A percentile compares a stretch with the other conserved stretches of the same genome.
Evolutionary conservation across 2,329 filamentous ascomycete genomes (phyloP).

Genomic region (Blumeriella jaapii): DNA sequence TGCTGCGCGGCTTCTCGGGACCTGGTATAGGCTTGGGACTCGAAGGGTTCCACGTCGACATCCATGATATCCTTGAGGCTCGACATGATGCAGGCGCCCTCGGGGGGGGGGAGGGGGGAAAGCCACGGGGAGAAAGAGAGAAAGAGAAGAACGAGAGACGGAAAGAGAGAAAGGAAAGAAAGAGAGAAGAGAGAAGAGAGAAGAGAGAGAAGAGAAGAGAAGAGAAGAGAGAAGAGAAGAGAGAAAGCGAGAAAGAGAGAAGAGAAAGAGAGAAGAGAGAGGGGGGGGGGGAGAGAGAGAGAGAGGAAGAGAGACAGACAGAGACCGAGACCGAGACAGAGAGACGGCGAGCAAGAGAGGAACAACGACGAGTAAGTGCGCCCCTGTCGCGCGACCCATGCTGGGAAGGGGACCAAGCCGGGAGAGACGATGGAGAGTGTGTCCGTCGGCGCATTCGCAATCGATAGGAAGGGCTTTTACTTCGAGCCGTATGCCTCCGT

Average conservation of each 20-base stretch:
- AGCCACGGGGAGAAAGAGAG: background rate
- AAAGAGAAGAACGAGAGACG: slow-evolving; percentile 20
- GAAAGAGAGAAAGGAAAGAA: slow-evolving; percentile 12
- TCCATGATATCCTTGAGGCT: slow-evolving; percentile 29
- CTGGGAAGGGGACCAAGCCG: no score
- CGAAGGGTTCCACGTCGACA: slow-evolving; percentile 27
- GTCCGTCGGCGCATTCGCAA: no score
- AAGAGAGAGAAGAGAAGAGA: background rate
- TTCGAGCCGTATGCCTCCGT: no score
- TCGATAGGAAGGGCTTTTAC: no score
- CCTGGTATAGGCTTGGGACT: slow-evolving; percentile 27
- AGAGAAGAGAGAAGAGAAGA: background rate
- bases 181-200: no score
- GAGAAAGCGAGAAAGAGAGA: slow-evolving; percentile 18
- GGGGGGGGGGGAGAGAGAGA: background rate
- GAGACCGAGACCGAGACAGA: slow-evolving; percentile 20
- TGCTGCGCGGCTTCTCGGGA: slow-evolving; percentile 22
- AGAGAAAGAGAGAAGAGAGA: slow-evolving; percentile 9
- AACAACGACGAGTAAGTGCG: no score
- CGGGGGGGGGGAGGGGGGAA: background rate
- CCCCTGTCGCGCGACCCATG: no score
- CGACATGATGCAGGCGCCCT: slow-evolving; percentile 24
- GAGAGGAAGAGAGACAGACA: slow-evolving; percentile 5
- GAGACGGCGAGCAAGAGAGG: slow-evolving; percentile 10
- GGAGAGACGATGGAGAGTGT: no score